Evolutionary conservation across 1,139 yeast species (phyloP).

Genomic region (Casaregolazyma lundiana): DNA sequence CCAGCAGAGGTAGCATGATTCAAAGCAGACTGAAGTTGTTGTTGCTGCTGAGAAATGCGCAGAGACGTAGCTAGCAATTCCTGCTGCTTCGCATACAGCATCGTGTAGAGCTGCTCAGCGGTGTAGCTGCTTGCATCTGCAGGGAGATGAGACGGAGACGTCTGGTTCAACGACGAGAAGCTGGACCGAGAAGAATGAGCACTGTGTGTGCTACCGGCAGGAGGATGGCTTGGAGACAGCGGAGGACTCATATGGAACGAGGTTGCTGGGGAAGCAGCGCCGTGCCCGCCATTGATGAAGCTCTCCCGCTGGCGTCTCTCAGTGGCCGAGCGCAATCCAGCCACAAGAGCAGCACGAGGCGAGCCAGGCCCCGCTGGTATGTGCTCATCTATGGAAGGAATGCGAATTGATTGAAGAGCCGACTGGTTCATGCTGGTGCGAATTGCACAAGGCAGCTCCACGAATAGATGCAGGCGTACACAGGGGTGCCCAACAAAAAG

Average conservation of each 20-base stretch:
- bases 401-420: conserved; percentile 22
- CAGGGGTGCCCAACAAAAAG: neutral
- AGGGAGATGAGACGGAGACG: conserved; percentile 9
- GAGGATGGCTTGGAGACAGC: conserved; percentile 4
- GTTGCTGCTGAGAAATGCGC: conserved; percentile 34
- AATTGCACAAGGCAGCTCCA: neutral
- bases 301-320: conserved; percentile 29
- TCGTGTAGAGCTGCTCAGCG: conserved; percentile 18
- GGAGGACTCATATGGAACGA: conserved; percentile 12
- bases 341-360: conserved; percentile 30
- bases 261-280: conserved; percentile 11
- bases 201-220: conserved; percentile 11
- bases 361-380: conserved; percentile 11
- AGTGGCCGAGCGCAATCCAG: conserved; percentile 32
- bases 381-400: conserved; percentile 19
- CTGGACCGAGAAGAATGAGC: conserved; percentile 11
- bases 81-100: conserved; percentile 37
- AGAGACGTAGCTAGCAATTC: conserved; percentile 33
- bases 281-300: conserved; percentile 11
- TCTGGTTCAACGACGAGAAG: conserved; percentile 14
- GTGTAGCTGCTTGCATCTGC: neutral
- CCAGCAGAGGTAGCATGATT: conserved; percentile 22
- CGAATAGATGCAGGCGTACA: neutral
- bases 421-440: neutral
- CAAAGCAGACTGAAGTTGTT: conserved; percentile 32